Evolutionary conservation across 2,329 filamentous ascomycete genomes (phyloP), one percentile per base, ranked within the genome.

Genomic region (Diaporthe aspalathi): DNA sequence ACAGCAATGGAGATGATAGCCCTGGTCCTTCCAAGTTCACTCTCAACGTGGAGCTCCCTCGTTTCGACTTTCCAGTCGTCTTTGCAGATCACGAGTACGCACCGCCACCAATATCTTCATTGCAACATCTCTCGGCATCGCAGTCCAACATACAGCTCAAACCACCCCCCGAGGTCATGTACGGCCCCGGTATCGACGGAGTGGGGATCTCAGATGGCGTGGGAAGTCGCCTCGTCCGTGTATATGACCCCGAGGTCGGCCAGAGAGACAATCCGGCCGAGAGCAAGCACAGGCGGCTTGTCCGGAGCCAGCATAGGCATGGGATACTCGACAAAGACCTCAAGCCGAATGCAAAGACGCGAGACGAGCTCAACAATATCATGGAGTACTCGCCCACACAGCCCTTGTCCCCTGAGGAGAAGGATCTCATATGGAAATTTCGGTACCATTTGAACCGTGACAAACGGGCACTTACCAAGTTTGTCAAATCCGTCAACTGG

Each of bases 401-500:
- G 74, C 89, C 93, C 60, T 86, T 99, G 29, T 94, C 91, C 1
- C 90, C 94, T 0, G 95, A 98, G 79, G 96, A 99, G 81, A 97
- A 97, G 78, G 96, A 99, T 80, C 87, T 98, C 66, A 90, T 99
- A 24, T 99, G 97, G 97, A 96, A 97, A 77, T 99, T 98, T 83
- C 89, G 96, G 71, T 97, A 98, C 80, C 95, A 98, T 80, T 83
- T 99, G 27, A 96, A 95, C 1, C 89, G 94, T 70, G 95, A 99
- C 80, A 99, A 99, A 81, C 87, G 92, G 76, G 93, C 95, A 2
- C 85, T 98, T 71, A 99, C 95, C 43, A 99, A 99, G 77, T 97
- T 99, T 76, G 94, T 98, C 80, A 99, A 98, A 81, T 98, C 95
- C 0, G 95, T 98, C 49, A 95, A 97, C 75, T 99, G 96, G 95